Evolutionary conservation across 1,284 basidiomycete species (phyloP), one percentile per base, ranked within the genome.

Genomic region (Dichomitus squalens): DNA sequence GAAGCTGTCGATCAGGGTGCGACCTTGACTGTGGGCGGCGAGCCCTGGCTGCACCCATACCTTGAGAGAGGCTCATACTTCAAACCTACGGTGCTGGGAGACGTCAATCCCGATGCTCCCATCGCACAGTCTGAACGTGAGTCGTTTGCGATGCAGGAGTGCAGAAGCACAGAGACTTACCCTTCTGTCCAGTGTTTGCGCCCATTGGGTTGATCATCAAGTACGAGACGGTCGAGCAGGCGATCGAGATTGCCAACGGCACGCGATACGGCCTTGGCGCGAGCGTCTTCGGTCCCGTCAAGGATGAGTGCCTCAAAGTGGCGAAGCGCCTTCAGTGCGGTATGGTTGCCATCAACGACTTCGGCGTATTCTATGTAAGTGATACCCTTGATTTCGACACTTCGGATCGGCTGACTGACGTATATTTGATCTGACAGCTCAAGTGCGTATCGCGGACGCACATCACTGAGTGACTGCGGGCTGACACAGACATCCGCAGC

Each of bases 271-370:
- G 92, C 16, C 84, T 99, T n/a, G 96, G 96, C 43, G 93, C 94
- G 1, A 92, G 92, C 56, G 93, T 99, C n/a, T 98, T 96, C 70
- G 96, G 96, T 8, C 87, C 87, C 11, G 84, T 90, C 67, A 85
- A 90, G 68, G 79, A 80, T 29, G 77, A 90, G 44, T 95, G 93
- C 68, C 65, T 90, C 52, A 78, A 86, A 52, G 88, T 98, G 11
- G 94, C 95, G 16, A 83, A 86, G 55, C 75, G 79, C 49, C 75
- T 98, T 47, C 84, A 96, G 57, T 95, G 93, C 64, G 96, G 96
- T 38, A 98, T 99, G 96, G 95, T 98, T 8, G 90, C 95, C 35
- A 82, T 98, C 67, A 98, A 98, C 68, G 95, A 96, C 74, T 97
- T 92, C 72, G 95, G 88, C 21, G 91, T 95, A 3, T 95, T 91